Evolutionary conservation across 179 eudicot genomes (phyloP).

Genomic region (Nepenthes alata): DNA sequence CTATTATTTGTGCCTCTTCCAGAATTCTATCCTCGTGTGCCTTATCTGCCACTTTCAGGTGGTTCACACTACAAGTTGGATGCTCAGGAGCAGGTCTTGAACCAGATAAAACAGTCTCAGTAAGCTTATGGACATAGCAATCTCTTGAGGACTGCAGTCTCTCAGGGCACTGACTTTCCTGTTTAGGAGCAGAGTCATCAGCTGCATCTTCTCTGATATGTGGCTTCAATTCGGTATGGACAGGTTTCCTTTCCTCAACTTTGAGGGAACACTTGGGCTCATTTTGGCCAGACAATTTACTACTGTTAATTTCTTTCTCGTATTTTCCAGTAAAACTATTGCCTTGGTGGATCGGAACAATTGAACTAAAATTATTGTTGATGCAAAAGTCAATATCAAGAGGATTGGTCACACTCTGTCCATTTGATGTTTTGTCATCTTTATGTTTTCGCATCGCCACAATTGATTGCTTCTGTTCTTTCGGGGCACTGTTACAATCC

Average conservation of each 20-base stretch:
- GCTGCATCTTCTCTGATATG: slow-evolving; percentile 17
- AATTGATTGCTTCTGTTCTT: slow-evolving; percentile 22
- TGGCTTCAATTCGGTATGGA: slow-evolving; percentile 19
- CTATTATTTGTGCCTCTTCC: slow-evolving; percentile 74
- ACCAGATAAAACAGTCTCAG: slow-evolving; percentile 18
- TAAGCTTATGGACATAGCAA: slow-evolving; percentile 16
- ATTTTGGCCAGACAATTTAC: slow-evolving; percentile 22
- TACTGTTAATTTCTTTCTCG: slow-evolving; percentile 25
- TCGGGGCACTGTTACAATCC: slow-evolving; percentile 31
- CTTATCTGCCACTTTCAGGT: slow-evolving; percentile 30
- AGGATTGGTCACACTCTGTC: slow-evolving; percentile 17
- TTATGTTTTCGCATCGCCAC: slow-evolving; percentile 22
- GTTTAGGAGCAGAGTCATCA: slow-evolving; percentile 17
- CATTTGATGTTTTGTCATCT: slow-evolving; percentile 24
- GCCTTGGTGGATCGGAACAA: slow-evolving; percentile 15
- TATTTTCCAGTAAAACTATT: slow-evolving; percentile 24
- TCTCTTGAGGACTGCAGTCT: slow-evolving; percentile 21
- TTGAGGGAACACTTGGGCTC: slow-evolving; percentile 18
- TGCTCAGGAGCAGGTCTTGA: slow-evolving; percentile 24
- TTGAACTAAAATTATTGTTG: slow-evolving; percentile 18
- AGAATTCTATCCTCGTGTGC: slow-evolving; percentile 70
- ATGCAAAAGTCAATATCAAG: slow-evolving; percentile 19
- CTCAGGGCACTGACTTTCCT: slow-evolving; percentile 22
- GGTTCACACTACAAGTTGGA: slow-evolving; percentile 26
- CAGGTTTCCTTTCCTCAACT: slow-evolving; percentile 21